phyloP scores from a whole-genome alignment of 2,329 filamentous ascomycete species.

The Phialemonium atrogriseum region DNA sequence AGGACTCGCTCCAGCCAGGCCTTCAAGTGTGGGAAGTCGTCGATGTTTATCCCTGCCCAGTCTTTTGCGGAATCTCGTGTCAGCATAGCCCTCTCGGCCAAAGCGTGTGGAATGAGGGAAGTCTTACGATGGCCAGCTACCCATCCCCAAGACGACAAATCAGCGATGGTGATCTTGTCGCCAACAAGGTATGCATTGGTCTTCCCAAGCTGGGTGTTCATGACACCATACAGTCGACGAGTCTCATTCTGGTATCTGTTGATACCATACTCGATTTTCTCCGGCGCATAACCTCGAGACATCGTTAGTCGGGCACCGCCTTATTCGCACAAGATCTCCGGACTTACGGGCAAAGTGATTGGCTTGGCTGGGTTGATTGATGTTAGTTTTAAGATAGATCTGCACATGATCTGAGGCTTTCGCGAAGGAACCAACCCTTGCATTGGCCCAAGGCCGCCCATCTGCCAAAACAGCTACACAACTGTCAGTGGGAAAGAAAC shows the following conservation, averaged over 20 bases:
- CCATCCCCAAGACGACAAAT: constrained; percentile 79
- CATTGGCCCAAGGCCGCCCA: constrained; percentile 75
- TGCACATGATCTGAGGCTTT: background rate
- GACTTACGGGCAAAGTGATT: constrained; percentile 67
- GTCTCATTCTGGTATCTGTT: constrained; percentile 79
- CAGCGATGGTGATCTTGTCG: constrained; percentile 63
- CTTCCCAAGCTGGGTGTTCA: constrained; percentile 62
- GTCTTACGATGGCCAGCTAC: constrained; percentile 43
- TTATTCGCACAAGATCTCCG: background rate
- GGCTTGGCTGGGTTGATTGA: constrained; percentile 43
- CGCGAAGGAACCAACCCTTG: constrained; percentile 35
- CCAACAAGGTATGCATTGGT: constrained; percentile 54
- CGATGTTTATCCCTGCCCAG: constrained; percentile 14
- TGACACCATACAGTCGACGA: constrained; percentile 68
- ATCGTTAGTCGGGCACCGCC: no score
- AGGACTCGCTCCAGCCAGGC: constrained; percentile 69
- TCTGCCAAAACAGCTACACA: constrained; percentile 58
- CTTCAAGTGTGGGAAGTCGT: constrained; percentile 63
- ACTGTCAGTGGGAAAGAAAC: constrained; percentile 3
- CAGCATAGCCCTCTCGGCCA: background rate
- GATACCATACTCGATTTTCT: constrained; percentile 75
- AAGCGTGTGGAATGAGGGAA: background rate
- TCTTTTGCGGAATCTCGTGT: constrained; percentile 5
- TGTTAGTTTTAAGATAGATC: constrained; percentile 7
- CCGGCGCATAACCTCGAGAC: constrained; percentile 63